Evolutionary conservation across 2,329 filamentous ascomycete species (phyloP), one percentile per base, ranked within the genome.

Genomic region (Cladobotryum protrusum): DNA sequence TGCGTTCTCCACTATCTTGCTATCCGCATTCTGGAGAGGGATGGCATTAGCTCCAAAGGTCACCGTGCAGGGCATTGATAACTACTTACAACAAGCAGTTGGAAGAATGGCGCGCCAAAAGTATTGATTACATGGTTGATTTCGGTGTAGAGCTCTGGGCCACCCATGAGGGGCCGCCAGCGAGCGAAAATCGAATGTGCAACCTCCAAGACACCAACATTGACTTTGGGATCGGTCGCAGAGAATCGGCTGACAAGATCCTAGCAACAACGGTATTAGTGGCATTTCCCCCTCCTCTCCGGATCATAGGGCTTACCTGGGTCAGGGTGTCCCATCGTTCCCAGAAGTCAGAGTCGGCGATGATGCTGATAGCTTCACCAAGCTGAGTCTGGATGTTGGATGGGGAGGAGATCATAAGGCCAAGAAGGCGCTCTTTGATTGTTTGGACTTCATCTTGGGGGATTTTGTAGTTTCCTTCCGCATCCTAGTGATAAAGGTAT

Each of bases 311-410:
- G 32, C 33, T 24, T 69, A 87, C 85, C 73, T 87, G 82, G 24
- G 95, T 91, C 53, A 99, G 77, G n/a, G 91, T 96, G 63, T 97
- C 87, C 93, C 93, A 99, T 62, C 87, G 80, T 68, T 87, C 78
- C 86, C 87, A 99, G 70, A 99, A 99, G 68, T 99, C 93, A 58
- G 91, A 97, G 70, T 97, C 92, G 53, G 93, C 93, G 62, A 99
- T 97, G 60, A 95, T 83, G 71, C 92, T 96, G 68, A 97, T 95
- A 55, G 93, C 91, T 65, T 97, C 93, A 59, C 93, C 93, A 35
- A 99, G 80, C 72, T 99, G 93, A 53, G 89, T 83, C 72, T 97
- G 95, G 57, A 99, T 87, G 53, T 83, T 86, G 15, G 87, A 69
- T 4, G 92, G 93, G 19, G 93, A 90, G 8, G 86, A 84, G 62